Conservation (phyloP, 1,284 basidiomycete genomes). For the Sporisorium graminicola region DNA sequence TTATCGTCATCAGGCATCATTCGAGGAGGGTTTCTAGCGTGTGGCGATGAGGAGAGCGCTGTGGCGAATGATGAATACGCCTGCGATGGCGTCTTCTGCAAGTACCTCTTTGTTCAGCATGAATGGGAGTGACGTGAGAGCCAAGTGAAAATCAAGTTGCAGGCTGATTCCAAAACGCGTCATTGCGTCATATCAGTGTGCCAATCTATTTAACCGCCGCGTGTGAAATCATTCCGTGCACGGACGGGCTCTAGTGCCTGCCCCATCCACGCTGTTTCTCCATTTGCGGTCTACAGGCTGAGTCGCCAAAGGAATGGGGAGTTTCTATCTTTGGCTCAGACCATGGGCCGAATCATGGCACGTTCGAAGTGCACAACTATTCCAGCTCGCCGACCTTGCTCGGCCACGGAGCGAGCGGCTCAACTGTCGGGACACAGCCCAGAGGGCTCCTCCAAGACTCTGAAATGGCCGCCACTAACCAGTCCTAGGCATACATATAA, state of each 20-base stretch:
- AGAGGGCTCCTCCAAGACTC: too few relatives aligned
- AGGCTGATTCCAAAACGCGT: slow-evolving; percentile 14
- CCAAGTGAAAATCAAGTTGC: too few relatives aligned
- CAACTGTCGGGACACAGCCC: too few relatives aligned
- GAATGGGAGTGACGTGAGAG: background rate
- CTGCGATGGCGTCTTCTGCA: slow-evolving; percentile 3
- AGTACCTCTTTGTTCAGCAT: background rate
- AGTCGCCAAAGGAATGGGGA: too few relatives aligned
- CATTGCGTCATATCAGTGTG: slow-evolving; percentile 43
- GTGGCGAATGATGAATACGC: too few relatives aligned
- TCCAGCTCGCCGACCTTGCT: too few relatives aligned
- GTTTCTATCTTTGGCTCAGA: too few relatives aligned
- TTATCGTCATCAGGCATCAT: slow-evolving; percentile 5
- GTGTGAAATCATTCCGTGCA: slow-evolving; percentile 9
- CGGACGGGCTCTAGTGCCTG: slow-evolving; percentile 4
- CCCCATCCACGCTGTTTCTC: too few relatives aligned
- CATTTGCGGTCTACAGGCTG: too few relatives aligned
- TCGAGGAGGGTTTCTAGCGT: background rate
- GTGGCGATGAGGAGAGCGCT: background rate
- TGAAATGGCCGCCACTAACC: slow-evolving; percentile 8
- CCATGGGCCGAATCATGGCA: background rate
- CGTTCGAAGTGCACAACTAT: background rate
- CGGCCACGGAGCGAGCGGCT: too few relatives aligned
- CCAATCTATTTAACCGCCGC: slow-evolving; percentile 9
- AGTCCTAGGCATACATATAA: slow-evolving; percentile 10